Conservation (phyloP, 2,329 filamentous ascomycete species). For the Pestalotiopsis sp. region DNA sequence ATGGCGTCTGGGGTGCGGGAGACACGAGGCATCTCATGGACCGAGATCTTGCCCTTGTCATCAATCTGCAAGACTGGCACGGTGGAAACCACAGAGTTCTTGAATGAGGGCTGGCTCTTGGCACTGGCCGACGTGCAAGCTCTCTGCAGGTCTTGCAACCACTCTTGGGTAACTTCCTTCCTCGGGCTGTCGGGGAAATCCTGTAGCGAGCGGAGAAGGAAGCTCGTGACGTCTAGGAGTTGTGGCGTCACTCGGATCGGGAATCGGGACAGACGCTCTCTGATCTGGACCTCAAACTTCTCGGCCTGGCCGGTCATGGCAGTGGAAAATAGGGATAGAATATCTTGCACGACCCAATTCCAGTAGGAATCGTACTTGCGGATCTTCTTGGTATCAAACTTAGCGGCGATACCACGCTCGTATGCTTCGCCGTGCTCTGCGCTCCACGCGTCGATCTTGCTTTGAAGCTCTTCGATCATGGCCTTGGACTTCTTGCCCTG, state of each 20-base stretch:
- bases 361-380: slow-evolving; percentile 35
- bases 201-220: neutral
- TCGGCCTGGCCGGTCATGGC: neutral
- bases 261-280: slow-evolving; percentile 8
- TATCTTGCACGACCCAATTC: slow-evolving; percentile 35
- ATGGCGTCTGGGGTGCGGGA: neutral
- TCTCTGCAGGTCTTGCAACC: slow-evolving; percentile 8
- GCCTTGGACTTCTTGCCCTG: slow-evolving; percentile 8
- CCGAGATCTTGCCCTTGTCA: slow-evolving; percentile 11
- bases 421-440: slow-evolving; percentile 33
- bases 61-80: slow-evolving; percentile 11
- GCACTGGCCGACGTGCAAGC: slow-evolving; percentile 9
- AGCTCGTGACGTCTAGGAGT: slow-evolving; percentile 1
- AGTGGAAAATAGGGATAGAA: slow-evolving; percentile 6
- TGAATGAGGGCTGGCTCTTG: slow-evolving; percentile 2
- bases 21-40: slow-evolving; percentile 4
- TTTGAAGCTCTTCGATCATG: slow-evolving; percentile 18
- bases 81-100: slow-evolving; percentile 12
- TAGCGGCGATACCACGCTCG: slow-evolving; percentile 27
- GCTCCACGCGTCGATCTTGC: slow-evolving; percentile 20
- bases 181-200: neutral
- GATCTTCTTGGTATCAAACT: slow-evolving; percentile 28
- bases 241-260: slow-evolving; percentile 12
- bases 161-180: neutral
- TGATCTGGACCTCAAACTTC: slow-evolving; percentile 7